Evolutionary conservation across 1,139 yeast genomes (phyloP), one percentile per base, ranked within the genome.

Genomic region (Debaryomyces fabryi): DNA sequence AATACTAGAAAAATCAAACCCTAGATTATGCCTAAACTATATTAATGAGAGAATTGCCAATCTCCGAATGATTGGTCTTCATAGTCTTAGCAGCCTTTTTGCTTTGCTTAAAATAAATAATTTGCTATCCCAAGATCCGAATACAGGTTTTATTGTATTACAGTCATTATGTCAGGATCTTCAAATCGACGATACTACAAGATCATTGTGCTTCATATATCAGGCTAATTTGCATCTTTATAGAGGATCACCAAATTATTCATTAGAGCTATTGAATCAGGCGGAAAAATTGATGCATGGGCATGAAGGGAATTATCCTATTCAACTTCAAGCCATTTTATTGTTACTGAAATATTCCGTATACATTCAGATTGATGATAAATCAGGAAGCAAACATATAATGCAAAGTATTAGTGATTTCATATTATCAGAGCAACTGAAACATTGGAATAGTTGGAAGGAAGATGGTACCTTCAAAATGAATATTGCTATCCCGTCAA

Each of bases 241-340:
- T 44, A 58, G 68, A 43, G 71, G 75, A 0, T 62, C 68, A n/a
- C 67, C 71, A 0, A 29, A 39, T 0, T 49, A 50, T 13, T 61
- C 67, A 0, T 36, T 48, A 30, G 27, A 42, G 2, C 44, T 58
- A 5, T 51, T 62, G 12, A 42, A 49, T 2, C 54, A 58, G 33
- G 57, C 67, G 16, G 60, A 58, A 16, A 18, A 33, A 2, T 18
- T 47, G 21, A 12, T 56, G 9, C 39, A 54, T 18, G 32, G 34
- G 32, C 12, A 24, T 10, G 42, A 45, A 18, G 23, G 44, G 4
- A 46, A 30, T 3, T 32, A 47, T 9, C 72, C 76, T 0, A 47
- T 57, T 6, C 79, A 74, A 47, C 44, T 72, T 8, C 48, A 44
- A 20, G 73, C 71, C 2, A 69, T 72, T 60, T 38, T 53, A 0